Evolutionary conservation across 495 filamentous ascomycete species (phyloP).

Genomic region (Lasiosphaeria hispida): DNA sequence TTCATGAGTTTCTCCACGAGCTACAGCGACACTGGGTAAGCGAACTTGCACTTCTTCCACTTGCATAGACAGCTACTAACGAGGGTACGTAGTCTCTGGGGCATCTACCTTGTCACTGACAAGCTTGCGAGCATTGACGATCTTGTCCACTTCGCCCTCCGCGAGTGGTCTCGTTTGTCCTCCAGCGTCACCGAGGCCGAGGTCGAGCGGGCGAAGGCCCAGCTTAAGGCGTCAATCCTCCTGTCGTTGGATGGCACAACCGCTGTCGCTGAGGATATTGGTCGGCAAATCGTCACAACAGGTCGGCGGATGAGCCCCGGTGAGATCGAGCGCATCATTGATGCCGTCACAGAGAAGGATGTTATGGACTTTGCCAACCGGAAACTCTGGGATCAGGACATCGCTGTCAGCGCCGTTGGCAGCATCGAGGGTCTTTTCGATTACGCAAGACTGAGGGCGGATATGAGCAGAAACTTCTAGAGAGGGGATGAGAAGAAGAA

Average conservation of each 20-base stretch:
- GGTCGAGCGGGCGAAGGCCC: constrained; percentile 96
- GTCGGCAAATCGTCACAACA: constrained; percentile 95
- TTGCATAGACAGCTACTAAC: constrained; percentile 1
- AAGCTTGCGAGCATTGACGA: constrained; percentile 85
- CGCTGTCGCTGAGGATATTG: constrained; percentile 96
- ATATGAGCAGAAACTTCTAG: constrained; percentile 81
- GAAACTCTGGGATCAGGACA: constrained; percentile 95
- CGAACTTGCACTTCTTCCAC: background rate
- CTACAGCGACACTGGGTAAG: constrained; percentile 98
- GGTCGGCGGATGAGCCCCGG: constrained; percentile 85
- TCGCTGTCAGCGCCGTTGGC: constrained; percentile 89
- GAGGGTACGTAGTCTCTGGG: constrained; percentile 75
- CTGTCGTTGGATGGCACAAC: constrained; percentile 97
- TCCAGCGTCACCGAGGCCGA: constrained; percentile 83
- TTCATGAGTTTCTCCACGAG: constrained; percentile 99
- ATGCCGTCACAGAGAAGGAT: constrained; percentile 89
- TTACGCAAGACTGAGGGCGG: constrained; percentile 82
- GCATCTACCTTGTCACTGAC: constrained; percentile 96
- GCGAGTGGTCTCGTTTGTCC: constrained; percentile 94
- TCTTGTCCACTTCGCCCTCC: constrained; percentile 94
- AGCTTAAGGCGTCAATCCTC: constrained; percentile 97
- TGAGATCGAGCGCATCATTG: constrained; percentile 90
- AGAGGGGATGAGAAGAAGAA: background rate
- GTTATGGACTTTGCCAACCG: constrained; percentile 89
- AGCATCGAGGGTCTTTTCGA: constrained; percentile 88